Percentiles rank a stretch among this genome's conserved stretches.
Evolutionary conservation across 1,139 yeast species (phyloP).

Genomic region (Wickerhamomyces sp.): DNA sequence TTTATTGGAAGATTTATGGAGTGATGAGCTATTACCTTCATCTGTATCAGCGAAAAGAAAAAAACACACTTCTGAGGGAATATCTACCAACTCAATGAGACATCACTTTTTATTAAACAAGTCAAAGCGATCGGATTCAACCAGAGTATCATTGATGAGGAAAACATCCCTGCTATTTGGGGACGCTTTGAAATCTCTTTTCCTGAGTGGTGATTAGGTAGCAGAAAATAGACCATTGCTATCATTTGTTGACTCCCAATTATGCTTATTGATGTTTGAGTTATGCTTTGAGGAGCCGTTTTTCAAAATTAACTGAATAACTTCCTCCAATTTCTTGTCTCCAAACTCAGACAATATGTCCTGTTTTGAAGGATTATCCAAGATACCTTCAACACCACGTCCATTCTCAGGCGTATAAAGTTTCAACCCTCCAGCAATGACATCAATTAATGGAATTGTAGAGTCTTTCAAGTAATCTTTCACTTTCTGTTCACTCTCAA

Average conservation of each 20-base stretch:
- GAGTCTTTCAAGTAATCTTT: constrained; percentile 46
- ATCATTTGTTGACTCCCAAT: constrained; percentile 19
- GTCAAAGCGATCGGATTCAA: not conserved
- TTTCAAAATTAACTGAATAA: constrained; percentile 47
- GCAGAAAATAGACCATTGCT: constrained; percentile 8
- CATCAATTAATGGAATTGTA: constrained; percentile 53
- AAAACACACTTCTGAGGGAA: not conserved
- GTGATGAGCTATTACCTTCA: constrained; percentile 18
- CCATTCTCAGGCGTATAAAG: constrained; percentile 55
- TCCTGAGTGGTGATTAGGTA: constrained; percentile 1
- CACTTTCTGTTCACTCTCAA: constrained; percentile 46
- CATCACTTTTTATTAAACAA: not conserved
- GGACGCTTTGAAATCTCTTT: constrained; percentile 16
- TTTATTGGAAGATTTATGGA: constrained; percentile 21
- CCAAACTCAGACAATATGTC: constrained; percentile 66
- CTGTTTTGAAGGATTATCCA: constrained; percentile 63
- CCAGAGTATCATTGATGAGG: constrained; percentile 14
- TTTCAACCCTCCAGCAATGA: constrained; percentile 55
- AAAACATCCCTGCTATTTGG: constrained; percentile 19
- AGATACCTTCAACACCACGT: constrained; percentile 59
- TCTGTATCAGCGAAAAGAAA: constrained; percentile 5
- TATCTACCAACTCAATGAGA: not conserved
- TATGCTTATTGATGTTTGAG: constrained; percentile 13
- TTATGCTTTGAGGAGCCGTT: constrained; percentile 46
- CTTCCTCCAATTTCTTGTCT: constrained; percentile 38